Evolutionary conservation across 345 rosid genomes (phyloP).

Genomic region (Salix dunnii): DNA sequence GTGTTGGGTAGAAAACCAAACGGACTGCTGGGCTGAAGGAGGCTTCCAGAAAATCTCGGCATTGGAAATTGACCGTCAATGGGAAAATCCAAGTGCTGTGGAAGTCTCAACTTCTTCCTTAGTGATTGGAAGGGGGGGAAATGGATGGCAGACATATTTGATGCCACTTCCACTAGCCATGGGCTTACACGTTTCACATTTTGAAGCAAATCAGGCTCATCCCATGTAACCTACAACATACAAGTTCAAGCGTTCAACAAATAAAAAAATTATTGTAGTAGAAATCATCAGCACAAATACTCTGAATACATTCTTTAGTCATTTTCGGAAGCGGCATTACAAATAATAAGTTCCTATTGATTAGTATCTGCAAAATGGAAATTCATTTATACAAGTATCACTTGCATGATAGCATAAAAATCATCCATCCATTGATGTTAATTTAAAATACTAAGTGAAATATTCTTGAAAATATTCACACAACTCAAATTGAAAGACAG

Average conservation of each 20-base stretch:
- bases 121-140: constrained; percentile 74
- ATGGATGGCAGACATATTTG: constrained; percentile 68
- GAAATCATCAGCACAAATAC: neutral
- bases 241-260: neutral
- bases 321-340: neutral
- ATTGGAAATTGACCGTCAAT: constrained; percentile 40
- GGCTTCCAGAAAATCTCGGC: constrained; percentile 23
- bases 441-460: neutral
- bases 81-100: constrained; percentile 45
- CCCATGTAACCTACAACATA: constrained; percentile 74
- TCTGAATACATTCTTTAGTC: neutral
- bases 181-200: constrained; percentile 94
- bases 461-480: neutral
- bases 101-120: constrained; percentile 76
- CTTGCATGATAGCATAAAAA: neutral
- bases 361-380: neutral
- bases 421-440: neutral
- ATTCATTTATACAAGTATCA: neutral
- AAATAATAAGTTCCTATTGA: neutral
- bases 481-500: neutral
- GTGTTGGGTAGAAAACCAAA: constrained; percentile 21
- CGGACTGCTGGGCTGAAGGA: constrained; percentile 21
- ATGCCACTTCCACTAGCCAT: constrained; percentile 88
- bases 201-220: constrained; percentile 95
- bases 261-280: neutral